Evolutionary conservation across 2,329 filamentous ascomycete genomes (phyloP).

Genomic region (Drechmeria coniospora): DNA sequence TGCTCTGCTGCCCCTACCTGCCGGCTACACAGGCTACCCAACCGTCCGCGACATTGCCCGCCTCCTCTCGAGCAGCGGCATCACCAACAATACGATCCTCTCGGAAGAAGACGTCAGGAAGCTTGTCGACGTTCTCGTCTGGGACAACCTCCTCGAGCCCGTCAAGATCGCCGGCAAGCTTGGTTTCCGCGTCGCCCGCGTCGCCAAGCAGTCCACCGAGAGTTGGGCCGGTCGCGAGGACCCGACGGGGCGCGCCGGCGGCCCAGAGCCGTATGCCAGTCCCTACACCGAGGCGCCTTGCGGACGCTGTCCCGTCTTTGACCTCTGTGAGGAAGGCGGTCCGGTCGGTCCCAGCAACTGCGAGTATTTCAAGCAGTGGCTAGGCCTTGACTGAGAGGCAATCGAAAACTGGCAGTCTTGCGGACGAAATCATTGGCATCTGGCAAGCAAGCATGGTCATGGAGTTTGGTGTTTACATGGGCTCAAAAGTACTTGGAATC

Average conservation of each 20-base stretch:
- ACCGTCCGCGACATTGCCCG: conserved; percentile 65
- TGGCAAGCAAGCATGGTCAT: conserved; percentile 7
- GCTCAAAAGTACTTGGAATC: no score
- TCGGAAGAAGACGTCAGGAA: conserved; percentile 67
- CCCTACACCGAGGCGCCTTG: conserved; percentile 82
- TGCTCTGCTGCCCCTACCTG: conserved; percentile 36
- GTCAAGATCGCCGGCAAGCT: conserved; percentile 33
- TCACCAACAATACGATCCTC: conserved; percentile 58
- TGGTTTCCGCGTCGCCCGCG: conserved; percentile 37
- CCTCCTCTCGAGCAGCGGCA: conserved; percentile 51
- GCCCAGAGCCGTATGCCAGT: conserved; percentile 38
- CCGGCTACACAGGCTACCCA: conserved; percentile 64
- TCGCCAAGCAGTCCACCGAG: conserved; percentile 28
- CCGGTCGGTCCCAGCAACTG: conserved; percentile 83
- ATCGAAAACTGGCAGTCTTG: no score
- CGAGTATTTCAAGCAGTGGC: conserved; percentile 81
- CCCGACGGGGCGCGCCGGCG: conserved; percentile 19
- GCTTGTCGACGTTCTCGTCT: conserved; percentile 75
- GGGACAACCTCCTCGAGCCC: conserved; percentile 69
- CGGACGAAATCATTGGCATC: no score
- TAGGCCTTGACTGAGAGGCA: conserved; percentile 34
- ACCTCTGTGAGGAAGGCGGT: conserved; percentile 79
- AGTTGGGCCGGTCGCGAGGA: conserved; percentile 25
- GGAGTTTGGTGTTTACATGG: conserved; percentile 7
- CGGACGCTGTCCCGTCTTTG: conserved; percentile 82